These are phyloP conservation scores for Aureobasidium zeae DNA, from an alignment of 2,329 filamentous ascomycete species.

Conservation along the genomic window DNA sequence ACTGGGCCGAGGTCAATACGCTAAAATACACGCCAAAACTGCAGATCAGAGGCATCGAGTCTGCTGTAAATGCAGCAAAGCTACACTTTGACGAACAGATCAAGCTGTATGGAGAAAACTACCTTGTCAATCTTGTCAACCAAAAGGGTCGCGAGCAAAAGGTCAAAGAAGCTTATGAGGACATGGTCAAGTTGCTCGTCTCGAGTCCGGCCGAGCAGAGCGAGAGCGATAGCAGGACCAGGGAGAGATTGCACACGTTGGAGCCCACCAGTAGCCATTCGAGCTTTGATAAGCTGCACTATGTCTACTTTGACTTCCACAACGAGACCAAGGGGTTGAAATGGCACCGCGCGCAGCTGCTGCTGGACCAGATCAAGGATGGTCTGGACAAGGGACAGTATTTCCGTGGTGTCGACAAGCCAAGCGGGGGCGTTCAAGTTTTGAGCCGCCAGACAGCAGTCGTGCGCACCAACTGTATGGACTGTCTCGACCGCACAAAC, in stretches of 20 bases:
- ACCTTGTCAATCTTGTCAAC: slow-evolving; percentile 94
- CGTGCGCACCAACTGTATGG: slow-evolving; percentile 98
- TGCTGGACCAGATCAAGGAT: slow-evolving; percentile 72
- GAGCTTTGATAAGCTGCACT: slow-evolving; percentile 77
- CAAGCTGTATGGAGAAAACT: slow-evolving; percentile 87
- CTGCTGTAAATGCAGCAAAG: slow-evolving; percentile 65
- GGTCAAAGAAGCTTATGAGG: slow-evolving; percentile 89
- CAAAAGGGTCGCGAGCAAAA: slow-evolving; percentile 83
- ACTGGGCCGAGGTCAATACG: slow-evolving; percentile 93
- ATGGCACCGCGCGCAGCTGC: slow-evolving; percentile 82
- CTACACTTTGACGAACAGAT: slow-evolving; percentile 94
- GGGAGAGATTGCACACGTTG: slow-evolving; percentile 74
- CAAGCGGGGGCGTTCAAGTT: slow-evolving; percentile 69
- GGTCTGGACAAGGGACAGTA: slow-evolving; percentile 74
- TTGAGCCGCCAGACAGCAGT: slow-evolving; percentile 77
- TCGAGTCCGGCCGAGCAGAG: slow-evolving; percentile 57
- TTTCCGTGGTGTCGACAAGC: slow-evolving; percentile 84
- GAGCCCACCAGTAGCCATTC: slow-evolving; percentile 53
- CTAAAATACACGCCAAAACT: slow-evolving; percentile 85
- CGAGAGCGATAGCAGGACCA: slow-evolving; percentile 52
- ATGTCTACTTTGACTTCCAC: slow-evolving; percentile 98
- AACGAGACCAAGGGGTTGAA: slow-evolving; percentile 91
- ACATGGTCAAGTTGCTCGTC: slow-evolving; percentile 70
- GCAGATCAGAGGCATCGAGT: slow-evolving; percentile 75
- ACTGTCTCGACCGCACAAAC: slow-evolving; percentile 94